Base-by-base conservation (phyloP, 805 yeast genomes). In the Cyberlindnera xishuangbannaensis region DNA sequence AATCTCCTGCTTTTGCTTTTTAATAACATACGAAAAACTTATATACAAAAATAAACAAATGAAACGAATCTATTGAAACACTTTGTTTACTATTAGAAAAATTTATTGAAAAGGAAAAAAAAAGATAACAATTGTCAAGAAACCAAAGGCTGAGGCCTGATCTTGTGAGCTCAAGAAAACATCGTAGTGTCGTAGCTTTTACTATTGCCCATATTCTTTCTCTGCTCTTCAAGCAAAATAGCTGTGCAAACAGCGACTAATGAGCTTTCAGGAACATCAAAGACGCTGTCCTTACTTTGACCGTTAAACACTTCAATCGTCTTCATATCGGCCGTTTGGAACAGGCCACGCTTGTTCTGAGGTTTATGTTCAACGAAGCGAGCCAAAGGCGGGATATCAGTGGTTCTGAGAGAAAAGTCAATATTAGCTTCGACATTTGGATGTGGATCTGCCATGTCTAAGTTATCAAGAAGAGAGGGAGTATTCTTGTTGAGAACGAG, bases 401-500 rank as follows among this genome's bases (percentile, higher is more conserved):
- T 27, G 10, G n/a, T 9, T 15, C 18, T 30, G 16, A 28, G 27
- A 3, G 23, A 12, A 22, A 22, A 32, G 29, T 28, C 39, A 13
- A 27, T 33, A 9, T 23, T 27, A 12, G 20, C 31, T 13, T 33
- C 29, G 4, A 20, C 23, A 20, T 12, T 20, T 15, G 46, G 46
- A 3, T 24, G 16, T 10, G 37, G 33, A 19, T 38, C 30, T 15
- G 19, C 22, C 1, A 11, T 4, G 17, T 38, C 39, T 4, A 35
- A 9, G 12, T 27, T 33, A 19, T 58, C 59, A 33, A 52, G 34
- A 9, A 54, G 43, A 2, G 61, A 55, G 2, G 65, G 59, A 33
- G 51, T 48, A 7, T 48, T 46, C 30, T 62, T 62, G 32, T 55
- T 59, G 6, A 64, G 34, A 0, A 60, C 50, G 15, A 59, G 28